phyloP scores from a whole-genome alignment of 1,284 basidiomycete genomes.

The Boletus smithii region DNA sequence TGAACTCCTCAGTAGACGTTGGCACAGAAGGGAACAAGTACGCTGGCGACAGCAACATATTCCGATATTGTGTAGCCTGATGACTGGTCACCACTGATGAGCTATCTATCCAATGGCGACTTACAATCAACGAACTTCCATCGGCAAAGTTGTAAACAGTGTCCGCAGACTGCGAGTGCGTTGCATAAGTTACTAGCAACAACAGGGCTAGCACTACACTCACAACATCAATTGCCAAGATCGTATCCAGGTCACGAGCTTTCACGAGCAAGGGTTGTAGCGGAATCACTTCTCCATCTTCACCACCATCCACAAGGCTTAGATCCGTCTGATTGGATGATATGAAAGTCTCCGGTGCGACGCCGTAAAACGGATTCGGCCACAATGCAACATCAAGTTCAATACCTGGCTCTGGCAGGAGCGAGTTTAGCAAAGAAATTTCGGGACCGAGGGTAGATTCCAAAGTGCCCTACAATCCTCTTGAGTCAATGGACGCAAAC shows the following conservation, averaged over 20 bases:
- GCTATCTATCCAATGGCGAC: conserved; percentile 12
- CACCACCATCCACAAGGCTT: conserved; percentile 41
- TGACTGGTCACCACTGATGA: background rate
- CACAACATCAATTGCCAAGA: conserved; percentile 52
- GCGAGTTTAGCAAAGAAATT: conserved; percentile 25
- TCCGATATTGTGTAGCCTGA: conserved; percentile 42
- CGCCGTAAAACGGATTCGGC: conserved; percentile 45
- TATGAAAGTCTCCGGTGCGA: conserved; percentile 37
- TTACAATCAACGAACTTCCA: conserved; percentile 42
- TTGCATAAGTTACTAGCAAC: background rate
- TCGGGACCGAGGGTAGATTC: conserved; percentile 23
- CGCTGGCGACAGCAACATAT: conserved; percentile 33
- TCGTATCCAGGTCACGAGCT: conserved; percentile 47
- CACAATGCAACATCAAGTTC: conserved; percentile 29
- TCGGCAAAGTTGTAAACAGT: conserved; percentile 35
- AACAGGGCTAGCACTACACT: conserved; percentile 8
- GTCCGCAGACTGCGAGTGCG: conserved; percentile 27
- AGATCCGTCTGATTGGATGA: conserved; percentile 37
- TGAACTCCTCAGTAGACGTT: conserved; percentile 29
- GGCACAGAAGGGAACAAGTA: conserved; percentile 46
- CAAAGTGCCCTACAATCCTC: conserved; percentile 10
- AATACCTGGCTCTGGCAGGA: conserved; percentile 25
- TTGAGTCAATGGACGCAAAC: background rate
- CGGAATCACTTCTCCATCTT: conserved; percentile 46
- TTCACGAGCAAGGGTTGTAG: conserved; percentile 53